Base-by-base conservation (phyloP, 148 eudicot species). In the Vaccinium macrocarpon region DNA sequence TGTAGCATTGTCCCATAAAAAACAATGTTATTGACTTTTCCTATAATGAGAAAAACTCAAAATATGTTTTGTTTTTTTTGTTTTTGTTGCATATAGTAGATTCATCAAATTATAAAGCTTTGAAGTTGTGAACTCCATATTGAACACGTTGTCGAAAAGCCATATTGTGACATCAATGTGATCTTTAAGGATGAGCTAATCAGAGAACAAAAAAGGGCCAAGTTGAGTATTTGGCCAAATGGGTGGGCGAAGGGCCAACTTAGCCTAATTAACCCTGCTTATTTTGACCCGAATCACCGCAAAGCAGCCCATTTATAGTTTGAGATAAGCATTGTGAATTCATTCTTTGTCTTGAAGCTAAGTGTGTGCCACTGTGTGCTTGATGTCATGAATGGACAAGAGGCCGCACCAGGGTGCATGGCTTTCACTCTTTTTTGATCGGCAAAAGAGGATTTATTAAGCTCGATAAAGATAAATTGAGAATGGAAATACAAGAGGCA, bases 261-360 rank as follows among this genome's bases (percentile, higher is more conserved):
- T n/a, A 11, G 56, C 77, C 19, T 49, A n/a, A 49, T 50, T 76
- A 27, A 21, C 78, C 53, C 12, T 8, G 27, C 53, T 48, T 23
- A 48, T 75, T 73, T 8, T 73, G 19, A 73, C 6, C 27, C 23
- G 23, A 21, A 75, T 48, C 78, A 46, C 29, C 6, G 5, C 12
- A 48, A 75, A 48, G 8, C 25, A n/a, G 19, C 53, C 53, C 19
- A 46, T 76, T 2, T 5, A 1, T 76, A 16, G 79, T 35, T n/a
- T 8, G 12, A 23, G 79, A 49, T 21, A 55, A 18, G 79, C 21
- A 23, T 42, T 66, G 25, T 14, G 6, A 57, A 14, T 56, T 57
- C 49, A 14, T 53, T 82, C 5, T 55, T 82, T 73, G 84, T 38
- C 84, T 74, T 38, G 7, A 42, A 42, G 46, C 46, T 7, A 55